phyloP scores from a whole-genome alignment of 768 basidiomycete species.

The Suillus hirtellus region DNA sequence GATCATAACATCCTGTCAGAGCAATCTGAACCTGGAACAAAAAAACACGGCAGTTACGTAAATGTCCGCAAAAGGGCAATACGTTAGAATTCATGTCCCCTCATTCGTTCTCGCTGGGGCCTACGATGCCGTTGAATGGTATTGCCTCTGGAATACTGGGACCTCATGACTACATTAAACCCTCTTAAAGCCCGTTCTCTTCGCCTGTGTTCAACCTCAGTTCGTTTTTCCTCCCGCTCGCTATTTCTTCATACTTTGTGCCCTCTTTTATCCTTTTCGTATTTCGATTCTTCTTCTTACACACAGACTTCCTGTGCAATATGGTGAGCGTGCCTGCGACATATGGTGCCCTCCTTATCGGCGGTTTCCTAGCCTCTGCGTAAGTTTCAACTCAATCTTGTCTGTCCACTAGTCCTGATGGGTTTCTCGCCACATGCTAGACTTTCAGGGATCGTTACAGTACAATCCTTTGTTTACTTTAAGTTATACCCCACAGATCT shows the following conservation, averaged over 20 bases:
- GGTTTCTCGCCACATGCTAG: conserved; percentile 12
- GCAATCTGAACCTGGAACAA: neutral
- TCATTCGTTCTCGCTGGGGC: neutral
- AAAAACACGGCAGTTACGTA: neutral
- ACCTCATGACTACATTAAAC: neutral
- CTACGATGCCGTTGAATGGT: conserved; percentile 3
- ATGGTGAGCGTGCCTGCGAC: conserved; percentile 22
- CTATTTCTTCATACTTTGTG: neutral
- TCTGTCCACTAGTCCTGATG: neutral
- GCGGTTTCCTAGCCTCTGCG: conserved; percentile 31
- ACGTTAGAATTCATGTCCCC: neutral
- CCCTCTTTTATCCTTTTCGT: neutral
- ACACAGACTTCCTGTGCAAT: neutral
- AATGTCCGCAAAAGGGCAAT: neutral
- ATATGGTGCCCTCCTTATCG: conserved; percentile 30
- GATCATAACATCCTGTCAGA: conserved; percentile 2
- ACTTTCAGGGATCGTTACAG: conserved; percentile 29
- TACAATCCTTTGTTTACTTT: conserved; percentile 31
- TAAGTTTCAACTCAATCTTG: conserved; percentile 9
- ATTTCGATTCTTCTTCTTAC: neutral
- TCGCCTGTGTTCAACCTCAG: neutral
- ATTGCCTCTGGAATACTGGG: conserved; percentile 5
- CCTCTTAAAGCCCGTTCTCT: conserved; percentile 1
- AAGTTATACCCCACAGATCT: conserved; percentile 31
- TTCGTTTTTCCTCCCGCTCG: neutral